A percentile compares a stretch with the other conserved stretches of the same genome.
phyloP scores from a whole-genome alignment of 2,329 filamentous ascomycete genomes.

The Penicillium sp. region DNA sequence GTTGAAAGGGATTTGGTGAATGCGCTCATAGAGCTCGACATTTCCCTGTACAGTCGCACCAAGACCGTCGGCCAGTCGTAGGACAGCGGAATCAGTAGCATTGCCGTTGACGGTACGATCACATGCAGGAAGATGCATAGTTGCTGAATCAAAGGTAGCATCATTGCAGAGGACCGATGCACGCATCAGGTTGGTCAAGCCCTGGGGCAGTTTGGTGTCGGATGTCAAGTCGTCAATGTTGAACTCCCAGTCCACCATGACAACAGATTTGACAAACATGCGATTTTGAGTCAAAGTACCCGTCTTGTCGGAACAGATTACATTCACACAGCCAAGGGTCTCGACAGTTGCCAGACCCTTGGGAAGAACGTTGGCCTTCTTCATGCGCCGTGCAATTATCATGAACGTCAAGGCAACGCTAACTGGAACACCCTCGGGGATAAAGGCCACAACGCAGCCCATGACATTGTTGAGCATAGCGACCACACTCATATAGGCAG shows the following conservation, averaged over 20 bases:
- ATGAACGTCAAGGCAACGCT: slow-evolving; percentile 67
- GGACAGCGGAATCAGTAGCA: slow-evolving; percentile 68
- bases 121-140: slow-evolving; percentile 53
- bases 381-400: slow-evolving; percentile 71
- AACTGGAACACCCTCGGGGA: slow-evolving; percentile 70
- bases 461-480: slow-evolving; percentile 69
- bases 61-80: slow-evolving; percentile 65
- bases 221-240: slow-evolving; percentile 16
- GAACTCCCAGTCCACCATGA: slow-evolving; percentile 25
- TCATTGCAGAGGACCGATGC: slow-evolving; percentile 68
- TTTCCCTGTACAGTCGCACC: slow-evolving; percentile 55
- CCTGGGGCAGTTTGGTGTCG: slow-evolving; percentile 26
- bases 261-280: slow-evolving; percentile 55
- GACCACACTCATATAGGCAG: slow-evolving; percentile 65
- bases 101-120: slow-evolving; percentile 67
- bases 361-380: slow-evolving; percentile 68
- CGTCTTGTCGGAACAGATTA: slow-evolving; percentile 75
- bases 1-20: slow-evolving; percentile 70
- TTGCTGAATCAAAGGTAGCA: slow-evolving; percentile 66
- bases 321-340: slow-evolving; percentile 67
- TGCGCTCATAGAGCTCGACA: slow-evolving; percentile 55
- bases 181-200: slow-evolving; percentile 56
- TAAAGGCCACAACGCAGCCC: slow-evolving; percentile 67
- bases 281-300: slow-evolving; percentile 59
- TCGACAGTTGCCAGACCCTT: slow-evolving; percentile 76